These are phyloP conservation scores for Boletus pseudo-olivaceus DNA, from an alignment of 768 basidiomycete genomes.

Conservation along the genomic window DNA sequence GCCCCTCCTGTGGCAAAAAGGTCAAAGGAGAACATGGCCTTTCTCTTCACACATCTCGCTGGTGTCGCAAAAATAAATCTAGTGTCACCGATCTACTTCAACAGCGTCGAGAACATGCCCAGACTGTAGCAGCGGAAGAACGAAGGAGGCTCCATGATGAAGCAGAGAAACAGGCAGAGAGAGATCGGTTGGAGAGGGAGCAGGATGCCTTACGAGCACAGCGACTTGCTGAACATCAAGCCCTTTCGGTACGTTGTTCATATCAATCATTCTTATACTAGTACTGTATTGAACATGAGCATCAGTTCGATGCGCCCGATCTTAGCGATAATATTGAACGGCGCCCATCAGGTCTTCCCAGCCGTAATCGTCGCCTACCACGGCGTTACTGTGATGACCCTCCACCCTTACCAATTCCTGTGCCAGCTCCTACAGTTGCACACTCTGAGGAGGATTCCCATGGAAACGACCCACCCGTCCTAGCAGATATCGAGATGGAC, in stretches of 20 bases:
- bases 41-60: background rate
- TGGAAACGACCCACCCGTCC: no score
- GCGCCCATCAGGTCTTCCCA: background rate
- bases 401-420: background rate
- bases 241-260: no score
- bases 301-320: background rate
- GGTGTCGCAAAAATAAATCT: background rate
- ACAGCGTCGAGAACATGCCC: background rate
- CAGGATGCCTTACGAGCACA: background rate
- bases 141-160: background rate
- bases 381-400: background rate
- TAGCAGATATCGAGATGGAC: no score
- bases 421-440: background rate
- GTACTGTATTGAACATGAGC: no score
- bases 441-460: no score
- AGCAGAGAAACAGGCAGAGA: background rate
- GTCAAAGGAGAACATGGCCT: conserved; percentile 2
- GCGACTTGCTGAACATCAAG: background rate
- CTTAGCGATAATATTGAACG: background rate
- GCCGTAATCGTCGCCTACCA: background rate
- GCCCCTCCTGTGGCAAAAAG: background rate
- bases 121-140: background rate
- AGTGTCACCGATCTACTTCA: background rate
- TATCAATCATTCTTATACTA: no score
- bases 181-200: background rate